A percentile compares a stretch with the other conserved stretches of the same genome.
phyloP scores from a whole-genome alignment of 257 asterid species.

The Haberlea rhodopensis region DNA sequence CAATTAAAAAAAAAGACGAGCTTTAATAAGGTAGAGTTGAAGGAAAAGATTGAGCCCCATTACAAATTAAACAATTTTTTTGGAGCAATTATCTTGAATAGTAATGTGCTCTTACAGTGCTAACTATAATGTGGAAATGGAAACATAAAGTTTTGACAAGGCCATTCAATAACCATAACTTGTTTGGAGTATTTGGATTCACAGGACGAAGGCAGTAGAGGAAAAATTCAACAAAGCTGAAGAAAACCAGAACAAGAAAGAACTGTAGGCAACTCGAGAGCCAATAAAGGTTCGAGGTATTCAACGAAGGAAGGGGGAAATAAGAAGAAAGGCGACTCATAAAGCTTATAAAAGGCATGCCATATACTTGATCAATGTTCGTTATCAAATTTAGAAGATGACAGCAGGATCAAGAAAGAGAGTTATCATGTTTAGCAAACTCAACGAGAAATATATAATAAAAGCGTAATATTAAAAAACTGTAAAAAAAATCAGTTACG shows the following conservation, averaged over 20 bases:
- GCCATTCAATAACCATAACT: constrained; percentile 9
- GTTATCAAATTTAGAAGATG: neutral
- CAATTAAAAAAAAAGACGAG: neutral
- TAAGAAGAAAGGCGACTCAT: neutral
- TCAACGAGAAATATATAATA: neutral
- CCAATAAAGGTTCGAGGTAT: too few relatives aligned
- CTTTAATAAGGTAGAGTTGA: neutral
- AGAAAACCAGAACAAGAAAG: neutral
- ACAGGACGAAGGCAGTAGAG: neutral
- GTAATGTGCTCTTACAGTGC: neutral
- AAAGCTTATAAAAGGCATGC: neutral
- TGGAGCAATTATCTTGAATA: constrained; percentile 5
- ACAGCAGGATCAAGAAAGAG: neutral
- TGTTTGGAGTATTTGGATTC: constrained; percentile 4
- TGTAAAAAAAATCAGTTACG: neutral
- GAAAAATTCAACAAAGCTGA: constrained; percentile 14
- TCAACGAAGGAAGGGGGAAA: neutral
- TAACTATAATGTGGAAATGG: neutral
- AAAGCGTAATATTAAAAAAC: neutral
- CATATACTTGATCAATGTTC: neutral
- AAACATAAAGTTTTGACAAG: neutral
- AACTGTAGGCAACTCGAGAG: neutral
- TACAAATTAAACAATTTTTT: neutral
- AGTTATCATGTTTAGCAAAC: neutral
- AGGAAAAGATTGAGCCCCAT: neutral